Conservation (phyloP, 805 yeast species). For the Wickerhamiella cacticola region DNA sequence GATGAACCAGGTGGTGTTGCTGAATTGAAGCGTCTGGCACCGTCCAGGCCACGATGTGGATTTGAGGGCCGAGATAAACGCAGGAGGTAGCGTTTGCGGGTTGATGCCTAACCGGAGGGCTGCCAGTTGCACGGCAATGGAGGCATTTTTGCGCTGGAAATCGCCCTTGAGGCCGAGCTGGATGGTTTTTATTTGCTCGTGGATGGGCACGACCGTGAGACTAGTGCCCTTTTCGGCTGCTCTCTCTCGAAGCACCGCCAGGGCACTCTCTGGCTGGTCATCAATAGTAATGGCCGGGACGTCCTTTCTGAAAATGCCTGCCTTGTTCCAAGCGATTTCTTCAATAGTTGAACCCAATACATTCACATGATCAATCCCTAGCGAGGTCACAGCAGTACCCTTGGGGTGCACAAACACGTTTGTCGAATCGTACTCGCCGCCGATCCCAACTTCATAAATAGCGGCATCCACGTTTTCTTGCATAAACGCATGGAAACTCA, state of each 20-base stretch:
- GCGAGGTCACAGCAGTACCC: slow-evolving; percentile 70
- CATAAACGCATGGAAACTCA: slow-evolving; percentile 83
- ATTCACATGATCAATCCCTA: slow-evolving; percentile 86
- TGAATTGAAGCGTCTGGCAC: slow-evolving; percentile 55
- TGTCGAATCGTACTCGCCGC: slow-evolving; percentile 96
- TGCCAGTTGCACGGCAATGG: slow-evolving; percentile 68
- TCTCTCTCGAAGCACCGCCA: slow-evolving; percentile 41
- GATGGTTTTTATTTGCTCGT: slow-evolving; percentile 30
- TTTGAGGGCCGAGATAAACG: slow-evolving; percentile 19
- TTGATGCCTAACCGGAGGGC: slow-evolving; percentile 34
- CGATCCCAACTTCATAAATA: slow-evolving; percentile 94
- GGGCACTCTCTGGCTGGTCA: slow-evolving; percentile 43
- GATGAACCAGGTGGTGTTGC: slow-evolving; percentile 57
- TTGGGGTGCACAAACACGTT: slow-evolving; percentile 70
- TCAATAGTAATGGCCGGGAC: slow-evolving; percentile 54
- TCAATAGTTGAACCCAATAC: slow-evolving; percentile 79
- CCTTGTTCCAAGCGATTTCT: slow-evolving; percentile 91
- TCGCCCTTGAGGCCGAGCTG: slow-evolving; percentile 42
- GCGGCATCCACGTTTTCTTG: slow-evolving; percentile 88
- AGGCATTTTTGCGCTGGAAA: slow-evolving; percentile 76
- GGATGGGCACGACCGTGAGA: slow-evolving; percentile 41
- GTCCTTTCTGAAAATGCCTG: slow-evolving; percentile 72
- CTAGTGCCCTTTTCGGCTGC: slow-evolving; percentile 50
- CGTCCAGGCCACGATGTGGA: slow-evolving; percentile 77
- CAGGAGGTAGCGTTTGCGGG: slow-evolving; percentile 17